These are phyloP conservation scores for Elongisporangium anandrum DNA, from an alignment of 352 stramenopile genomes.

Conservation along the genomic window DNA sequence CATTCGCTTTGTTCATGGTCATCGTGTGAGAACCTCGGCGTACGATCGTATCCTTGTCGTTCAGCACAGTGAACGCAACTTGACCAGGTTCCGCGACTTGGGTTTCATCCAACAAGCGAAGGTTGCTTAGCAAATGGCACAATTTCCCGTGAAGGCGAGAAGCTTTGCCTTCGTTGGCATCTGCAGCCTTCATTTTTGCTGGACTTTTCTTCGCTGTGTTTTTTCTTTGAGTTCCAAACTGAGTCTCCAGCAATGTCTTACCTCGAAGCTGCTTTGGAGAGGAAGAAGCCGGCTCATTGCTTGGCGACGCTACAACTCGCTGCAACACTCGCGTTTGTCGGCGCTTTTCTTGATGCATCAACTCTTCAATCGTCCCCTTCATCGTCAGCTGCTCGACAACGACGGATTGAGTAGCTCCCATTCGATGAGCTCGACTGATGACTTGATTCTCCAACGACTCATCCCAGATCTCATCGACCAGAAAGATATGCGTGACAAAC, in stretches of 20 bases:
- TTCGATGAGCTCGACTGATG: constrained; percentile 93
- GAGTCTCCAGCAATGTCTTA: neutral
- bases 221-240: constrained; percentile 22
- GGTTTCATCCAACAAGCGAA: constrained; percentile 32
- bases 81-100: constrained; percentile 34
- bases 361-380: constrained; percentile 78
- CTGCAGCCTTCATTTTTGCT: constrained; percentile 11
- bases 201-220: constrained; percentile 6
- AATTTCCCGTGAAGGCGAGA: constrained; percentile 38
- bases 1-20: constrained; percentile 11
- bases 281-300: neutral
- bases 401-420: constrained; percentile 91
- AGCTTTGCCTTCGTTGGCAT: constrained; percentile 26
- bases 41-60: constrained; percentile 29
- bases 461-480: constrained; percentile 97
- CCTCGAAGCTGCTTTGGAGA: constrained; percentile 6
- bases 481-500: constrained; percentile 98
- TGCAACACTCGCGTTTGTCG: neutral
- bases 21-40: constrained; percentile 38
- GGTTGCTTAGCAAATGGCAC: constrained; percentile 42
- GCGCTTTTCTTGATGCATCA: constrained; percentile 30
- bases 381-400: constrained; percentile 92
- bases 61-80: constrained; percentile 40
- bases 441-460: constrained; percentile 94
- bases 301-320: neutral